These are phyloP conservation scores for Lathyrus aphaca DNA, from an alignment of 306 rosid genomes.

Conservation along the genomic window DNA sequence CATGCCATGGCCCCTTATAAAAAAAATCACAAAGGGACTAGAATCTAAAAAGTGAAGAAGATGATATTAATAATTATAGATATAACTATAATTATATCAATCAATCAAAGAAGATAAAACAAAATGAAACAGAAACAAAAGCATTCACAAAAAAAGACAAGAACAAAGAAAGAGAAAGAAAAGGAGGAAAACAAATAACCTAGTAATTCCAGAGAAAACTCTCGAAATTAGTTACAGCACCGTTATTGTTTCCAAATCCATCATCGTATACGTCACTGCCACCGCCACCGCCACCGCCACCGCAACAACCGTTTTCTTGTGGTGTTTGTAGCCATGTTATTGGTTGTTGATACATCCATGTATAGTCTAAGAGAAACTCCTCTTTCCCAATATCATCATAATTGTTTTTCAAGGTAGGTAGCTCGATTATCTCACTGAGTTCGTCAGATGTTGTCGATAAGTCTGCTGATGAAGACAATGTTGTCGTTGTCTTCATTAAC, in stretches of 20 bases:
- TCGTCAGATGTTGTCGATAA: constrained; percentile 55
- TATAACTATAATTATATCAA: constrained; percentile 10
- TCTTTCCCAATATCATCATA: constrained; percentile 46
- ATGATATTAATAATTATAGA: neutral
- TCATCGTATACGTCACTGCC: neutral
- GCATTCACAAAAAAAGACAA: constrained; percentile 12
- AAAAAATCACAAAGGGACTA: constrained; percentile 44
- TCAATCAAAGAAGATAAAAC: neutral
- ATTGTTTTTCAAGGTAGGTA: constrained; percentile 66
- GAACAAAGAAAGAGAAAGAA: neutral
- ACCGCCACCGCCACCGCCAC: constrained; percentile 11
- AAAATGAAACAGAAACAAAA: neutral
- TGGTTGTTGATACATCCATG: constrained; percentile 71
- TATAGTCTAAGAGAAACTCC: constrained; percentile 66
- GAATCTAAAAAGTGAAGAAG: neutral
- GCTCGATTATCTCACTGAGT: constrained; percentile 67
- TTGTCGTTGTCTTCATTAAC: neutral
- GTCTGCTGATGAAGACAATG: constrained; percentile 22
- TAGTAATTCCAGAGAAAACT: constrained; percentile 56
- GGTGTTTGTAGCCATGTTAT: constrained; percentile 18
- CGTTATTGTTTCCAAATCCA: constrained; percentile 22
- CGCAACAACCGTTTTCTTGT: constrained; percentile 41
- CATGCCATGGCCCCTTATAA: constrained; percentile 38
- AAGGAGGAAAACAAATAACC: neutral
- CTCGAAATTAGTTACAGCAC: constrained; percentile 43